Conservation (phyloP, 2,329 filamentous ascomycete genomes). For the Keithomyces neogunnii region DNA sequence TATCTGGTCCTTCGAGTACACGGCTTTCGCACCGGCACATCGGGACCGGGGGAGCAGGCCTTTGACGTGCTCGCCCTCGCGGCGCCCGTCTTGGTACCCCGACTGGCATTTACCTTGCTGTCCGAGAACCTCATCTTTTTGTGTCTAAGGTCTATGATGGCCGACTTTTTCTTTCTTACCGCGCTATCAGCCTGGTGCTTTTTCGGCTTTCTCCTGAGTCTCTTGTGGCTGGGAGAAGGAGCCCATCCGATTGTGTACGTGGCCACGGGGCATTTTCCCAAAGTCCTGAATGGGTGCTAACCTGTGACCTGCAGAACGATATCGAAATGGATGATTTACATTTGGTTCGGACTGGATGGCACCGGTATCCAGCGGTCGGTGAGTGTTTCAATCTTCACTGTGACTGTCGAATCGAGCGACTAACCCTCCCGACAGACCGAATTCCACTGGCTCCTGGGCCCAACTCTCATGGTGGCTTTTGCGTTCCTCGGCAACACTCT, state of each 20-base stretch:
- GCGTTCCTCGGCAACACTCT: constrained; percentile 80
- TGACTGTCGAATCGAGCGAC: not conserved
- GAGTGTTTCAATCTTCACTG: constrained; percentile 13
- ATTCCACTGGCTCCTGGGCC: constrained; percentile 74
- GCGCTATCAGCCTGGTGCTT: constrained; percentile 76
- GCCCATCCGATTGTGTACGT: constrained; percentile 47
- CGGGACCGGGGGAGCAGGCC: constrained; percentile 52
- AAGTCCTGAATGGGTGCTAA: not conserved
- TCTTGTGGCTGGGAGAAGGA: constrained; percentile 68
- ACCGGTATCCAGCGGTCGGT: constrained; percentile 52
- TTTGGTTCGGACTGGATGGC: constrained; percentile 82
- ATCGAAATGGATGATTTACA: constrained; percentile 86
- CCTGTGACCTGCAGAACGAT: constrained; percentile 44
- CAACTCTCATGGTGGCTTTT: constrained; percentile 72
- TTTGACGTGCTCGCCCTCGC: constrained; percentile 73
- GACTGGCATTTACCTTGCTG: constrained; percentile 73
- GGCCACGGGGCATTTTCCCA: not conserved
- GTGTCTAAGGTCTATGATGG: constrained; percentile 75
- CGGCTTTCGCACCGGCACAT: constrained; percentile 43
- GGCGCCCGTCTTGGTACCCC: constrained; percentile 68
- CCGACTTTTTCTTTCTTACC: constrained; percentile 72
- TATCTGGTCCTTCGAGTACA: constrained; percentile 63
- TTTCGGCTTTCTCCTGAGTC: constrained; percentile 68
- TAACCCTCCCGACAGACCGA: constrained; percentile 36
- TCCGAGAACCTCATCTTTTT: constrained; percentile 81